phyloP scores from a whole-genome alignment of 108 stramenopile species.

The Ochromonas danica region DNA sequence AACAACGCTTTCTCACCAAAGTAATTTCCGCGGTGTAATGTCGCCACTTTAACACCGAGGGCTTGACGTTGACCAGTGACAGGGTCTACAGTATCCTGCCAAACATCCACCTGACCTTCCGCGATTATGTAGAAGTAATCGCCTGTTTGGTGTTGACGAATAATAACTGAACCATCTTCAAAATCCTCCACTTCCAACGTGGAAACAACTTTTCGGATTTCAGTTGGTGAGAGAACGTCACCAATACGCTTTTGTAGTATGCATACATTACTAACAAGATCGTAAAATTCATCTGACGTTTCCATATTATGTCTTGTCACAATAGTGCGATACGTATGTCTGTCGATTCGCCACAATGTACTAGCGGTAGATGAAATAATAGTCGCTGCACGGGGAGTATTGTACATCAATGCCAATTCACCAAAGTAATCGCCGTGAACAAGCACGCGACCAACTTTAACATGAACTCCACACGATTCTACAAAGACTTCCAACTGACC shows the following conservation, averaged over 20 bases:
- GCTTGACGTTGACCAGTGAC: neutral
- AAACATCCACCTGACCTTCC: slow-evolving; percentile 54
- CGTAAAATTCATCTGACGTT: neutral
- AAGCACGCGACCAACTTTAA: slow-evolving; percentile 20
- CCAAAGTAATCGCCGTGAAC: slow-evolving; percentile 61
- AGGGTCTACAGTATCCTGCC: neutral
- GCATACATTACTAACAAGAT: neutral
- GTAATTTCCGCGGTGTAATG: slow-evolving; percentile 68
- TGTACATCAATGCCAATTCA: slow-evolving; percentile 62
- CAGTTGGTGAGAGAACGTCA: neutral
- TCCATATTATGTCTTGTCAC: slow-evolving; percentile 10
- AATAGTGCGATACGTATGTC: slow-evolving; percentile 26
- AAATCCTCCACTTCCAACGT: slow-evolving; percentile 22
- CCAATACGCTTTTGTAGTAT: neutral
- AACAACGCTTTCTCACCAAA: slow-evolving; percentile 78
- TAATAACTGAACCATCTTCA: neutral
- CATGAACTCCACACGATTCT: neutral
- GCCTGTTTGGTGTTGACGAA: slow-evolving; percentile 36
- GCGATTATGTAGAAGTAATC: slow-evolving; percentile 65
- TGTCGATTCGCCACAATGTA: slow-evolving; percentile 32
- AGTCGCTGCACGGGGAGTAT: slow-evolving; percentile 59
- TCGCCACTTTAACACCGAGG: slow-evolving; percentile 46
- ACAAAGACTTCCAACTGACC: slow-evolving; percentile 46
- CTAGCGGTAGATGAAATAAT: slow-evolving; percentile 44
- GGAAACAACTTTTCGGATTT: slow-evolving; percentile 3